phyloP scores from a whole-genome alignment of 768 basidiomycete species.

The Lactarius quietus region DNA sequence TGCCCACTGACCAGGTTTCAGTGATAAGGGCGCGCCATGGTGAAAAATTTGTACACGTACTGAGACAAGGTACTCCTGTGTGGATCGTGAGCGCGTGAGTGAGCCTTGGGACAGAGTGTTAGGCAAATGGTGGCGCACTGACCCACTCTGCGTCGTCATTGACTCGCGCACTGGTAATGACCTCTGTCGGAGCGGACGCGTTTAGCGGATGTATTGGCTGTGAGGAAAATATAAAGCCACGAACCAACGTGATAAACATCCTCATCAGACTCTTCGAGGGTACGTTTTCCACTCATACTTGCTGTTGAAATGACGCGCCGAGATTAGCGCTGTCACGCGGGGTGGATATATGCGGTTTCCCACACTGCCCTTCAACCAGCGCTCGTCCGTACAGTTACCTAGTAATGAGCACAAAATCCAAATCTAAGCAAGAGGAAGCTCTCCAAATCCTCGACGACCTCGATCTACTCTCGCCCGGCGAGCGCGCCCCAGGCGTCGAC shows the following conservation, averaged over 20 bases:
- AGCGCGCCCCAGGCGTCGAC: constrained; percentile 26
- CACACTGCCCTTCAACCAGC: not conserved
- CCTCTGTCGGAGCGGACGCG: constrained; percentile 41
- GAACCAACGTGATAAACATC: constrained; percentile 30
- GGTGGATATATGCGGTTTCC: not conserved
- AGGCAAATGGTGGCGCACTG: constrained; percentile 26
- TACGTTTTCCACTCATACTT: constrained; percentile 4
- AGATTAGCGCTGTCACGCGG: not conserved
- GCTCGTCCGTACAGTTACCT: not conserved
- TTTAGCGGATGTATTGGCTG: not conserved
- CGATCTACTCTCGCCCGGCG: constrained; percentile 57
- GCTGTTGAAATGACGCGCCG: not conserved
- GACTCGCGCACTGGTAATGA: constrained; percentile 57
- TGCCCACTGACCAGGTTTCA: constrained; percentile 50
- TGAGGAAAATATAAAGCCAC: constrained; percentile 8
- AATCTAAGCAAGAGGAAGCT: constrained; percentile 84
- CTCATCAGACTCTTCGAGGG: constrained; percentile 18
- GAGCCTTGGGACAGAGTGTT: not conserved
- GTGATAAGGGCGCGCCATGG: not conserved
- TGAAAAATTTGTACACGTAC: constrained; percentile 34
- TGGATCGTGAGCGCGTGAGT: not conserved
- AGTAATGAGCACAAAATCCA: constrained; percentile 46
- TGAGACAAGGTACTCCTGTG: constrained; percentile 71
- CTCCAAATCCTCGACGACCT: constrained; percentile 93
- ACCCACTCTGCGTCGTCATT: constrained; percentile 51